These are phyloP conservation scores for Starmera stellimalicola DNA, from an alignment of 1,139 yeast genomes.

Conservation along the genomic window DNA sequence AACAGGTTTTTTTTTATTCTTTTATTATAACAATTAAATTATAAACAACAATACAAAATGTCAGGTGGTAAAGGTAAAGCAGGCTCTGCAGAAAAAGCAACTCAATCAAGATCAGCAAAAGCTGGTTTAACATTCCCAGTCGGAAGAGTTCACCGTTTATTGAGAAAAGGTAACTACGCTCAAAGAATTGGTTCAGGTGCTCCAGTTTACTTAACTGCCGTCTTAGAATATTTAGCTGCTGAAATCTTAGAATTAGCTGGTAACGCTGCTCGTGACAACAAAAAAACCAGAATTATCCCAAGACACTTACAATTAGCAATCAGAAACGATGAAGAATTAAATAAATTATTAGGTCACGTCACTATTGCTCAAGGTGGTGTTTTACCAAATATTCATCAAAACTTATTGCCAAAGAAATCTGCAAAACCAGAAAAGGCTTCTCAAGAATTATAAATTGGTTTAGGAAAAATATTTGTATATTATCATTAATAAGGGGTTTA, in stretches of 20 bases:
- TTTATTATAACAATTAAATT: slow-evolving; percentile 3
- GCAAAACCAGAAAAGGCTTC: slow-evolving; percentile 71
- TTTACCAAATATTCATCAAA: slow-evolving; percentile 92
- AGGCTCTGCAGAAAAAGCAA: slow-evolving; percentile 84
- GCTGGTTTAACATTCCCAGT: slow-evolving; percentile 99
- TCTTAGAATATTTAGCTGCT: slow-evolving; percentile 91
- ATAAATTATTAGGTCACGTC: slow-evolving; percentile 87
- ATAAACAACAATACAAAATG: slow-evolving; percentile 43
- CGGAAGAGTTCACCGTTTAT: slow-evolving; percentile 96
- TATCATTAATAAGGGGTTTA: not conserved
- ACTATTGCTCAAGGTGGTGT: slow-evolving; percentile 98
- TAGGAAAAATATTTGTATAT: not conserved
- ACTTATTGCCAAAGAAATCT: slow-evolving; percentile 91
- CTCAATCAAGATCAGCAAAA: slow-evolving; percentile 96
- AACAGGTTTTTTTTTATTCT: too few relatives aligned
- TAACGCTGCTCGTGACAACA: slow-evolving; percentile 98
- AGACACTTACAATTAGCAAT: slow-evolving; percentile 97
- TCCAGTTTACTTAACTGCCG: slow-evolving; percentile 93
- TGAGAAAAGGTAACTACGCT: slow-evolving; percentile 97
- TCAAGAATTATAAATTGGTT: slow-evolving; percentile 62
- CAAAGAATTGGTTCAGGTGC: slow-evolving; percentile 99
- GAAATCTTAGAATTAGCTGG: slow-evolving; percentile 98
- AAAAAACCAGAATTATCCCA: slow-evolving; percentile 97
- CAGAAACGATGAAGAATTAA: slow-evolving; percentile 95
- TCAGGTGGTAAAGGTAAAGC: slow-evolving; percentile 99